Base-by-base conservation (phyloP, 2,329 filamentous ascomycete genomes). In the Pleoardoris graminearum region DNA sequence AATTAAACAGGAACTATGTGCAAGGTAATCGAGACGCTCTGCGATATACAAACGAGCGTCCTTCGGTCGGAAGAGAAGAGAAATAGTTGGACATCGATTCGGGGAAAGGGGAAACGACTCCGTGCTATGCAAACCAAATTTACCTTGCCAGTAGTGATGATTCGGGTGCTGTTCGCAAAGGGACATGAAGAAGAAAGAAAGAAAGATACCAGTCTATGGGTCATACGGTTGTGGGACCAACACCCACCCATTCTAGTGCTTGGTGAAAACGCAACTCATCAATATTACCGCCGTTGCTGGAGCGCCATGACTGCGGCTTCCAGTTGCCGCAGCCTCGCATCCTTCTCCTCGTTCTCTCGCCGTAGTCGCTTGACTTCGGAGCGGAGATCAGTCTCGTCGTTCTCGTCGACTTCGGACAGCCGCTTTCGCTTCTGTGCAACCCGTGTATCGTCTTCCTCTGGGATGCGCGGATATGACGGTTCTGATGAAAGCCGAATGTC, bases 331-430 rank as follows among this genome's bases (percentile, higher is more conserved):
- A 75, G 51, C 12, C 71, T 62, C 8, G 64, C 57, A 44, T 76
- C 75, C 55, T 77, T 76, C 55, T 75, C 70, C 25, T 73, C 70
- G 51, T 74, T 75, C 52, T 77, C 72, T 10, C 62, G 61, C 27
- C 72, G 67, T 19, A 80, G 62, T 19, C 74, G 65, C 66, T 74
- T 75, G 43, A 77, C 59, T 57, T 78, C 73, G 7, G 60, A 59
- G 50, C 71, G 66, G 19, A 77, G 62, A 33, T 73, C 69, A 22
- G 49, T 45, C 16, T 70, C 67, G 21, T 66, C 65, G 38, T 58
- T 61, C 12, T 59, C 60, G 19, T 60, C 57, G 8, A 57, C 62
- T 43, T 67, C 65, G 39, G 68, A 66, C 4, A 59, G 57, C 25
- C 69, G 65, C 55, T 73, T 73, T 25, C 70, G 64, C 60, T 74